Evolutionary conservation across 352 stramenopile genomes (phyloP).

Genomic region (Phytophthora melonis): DNA sequence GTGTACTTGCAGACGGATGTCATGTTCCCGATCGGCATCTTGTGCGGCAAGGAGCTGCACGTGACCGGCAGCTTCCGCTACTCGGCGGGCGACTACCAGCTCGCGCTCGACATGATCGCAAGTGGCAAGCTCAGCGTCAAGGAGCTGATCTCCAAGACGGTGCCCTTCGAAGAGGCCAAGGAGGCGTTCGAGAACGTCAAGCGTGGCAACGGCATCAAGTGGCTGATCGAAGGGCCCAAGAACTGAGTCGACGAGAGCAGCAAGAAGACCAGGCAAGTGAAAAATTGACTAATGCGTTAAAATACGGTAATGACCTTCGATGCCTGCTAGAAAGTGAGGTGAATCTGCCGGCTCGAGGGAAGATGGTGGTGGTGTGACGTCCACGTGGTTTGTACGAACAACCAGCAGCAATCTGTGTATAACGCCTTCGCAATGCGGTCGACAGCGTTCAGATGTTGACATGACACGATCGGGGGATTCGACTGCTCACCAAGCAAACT

Average conservation of each 20-base stretch:
- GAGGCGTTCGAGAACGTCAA: constrained; percentile 45
- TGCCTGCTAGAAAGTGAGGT: too few species aligned
- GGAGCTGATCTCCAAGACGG: constrained; percentile 37
- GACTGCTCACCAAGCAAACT: too few species aligned
- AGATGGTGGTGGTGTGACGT: too few species aligned
- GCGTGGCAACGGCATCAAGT: constrained; percentile 43
- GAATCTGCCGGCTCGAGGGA: too few species aligned
- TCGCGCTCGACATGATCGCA: constrained; percentile 41
- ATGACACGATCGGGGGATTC: too few species aligned
- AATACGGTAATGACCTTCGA: too few species aligned
- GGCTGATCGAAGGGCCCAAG: constrained; percentile 46
- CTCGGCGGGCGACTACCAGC: constrained; percentile 38
- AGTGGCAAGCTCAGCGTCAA: constrained; percentile 37
- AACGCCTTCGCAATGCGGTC: too few species aligned
- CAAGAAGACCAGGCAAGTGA: too few species aligned
- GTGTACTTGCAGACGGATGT: constrained; percentile 25
- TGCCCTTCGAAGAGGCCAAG: constrained; percentile 42
- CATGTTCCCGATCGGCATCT: constrained; percentile 37
- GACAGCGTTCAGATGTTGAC: too few species aligned
- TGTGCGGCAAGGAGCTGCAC: constrained; percentile 39
- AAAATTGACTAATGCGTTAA: background rate
- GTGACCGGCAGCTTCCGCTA: constrained; percentile 46
- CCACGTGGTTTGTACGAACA: too few species aligned
- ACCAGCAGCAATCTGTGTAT: background rate
- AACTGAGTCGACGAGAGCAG: constrained; percentile 9